These are phyloP conservation scores for Tetrapisispora arboricola DNA, from an alignment of 805 yeast genomes.

Conservation along the genomic window DNA sequence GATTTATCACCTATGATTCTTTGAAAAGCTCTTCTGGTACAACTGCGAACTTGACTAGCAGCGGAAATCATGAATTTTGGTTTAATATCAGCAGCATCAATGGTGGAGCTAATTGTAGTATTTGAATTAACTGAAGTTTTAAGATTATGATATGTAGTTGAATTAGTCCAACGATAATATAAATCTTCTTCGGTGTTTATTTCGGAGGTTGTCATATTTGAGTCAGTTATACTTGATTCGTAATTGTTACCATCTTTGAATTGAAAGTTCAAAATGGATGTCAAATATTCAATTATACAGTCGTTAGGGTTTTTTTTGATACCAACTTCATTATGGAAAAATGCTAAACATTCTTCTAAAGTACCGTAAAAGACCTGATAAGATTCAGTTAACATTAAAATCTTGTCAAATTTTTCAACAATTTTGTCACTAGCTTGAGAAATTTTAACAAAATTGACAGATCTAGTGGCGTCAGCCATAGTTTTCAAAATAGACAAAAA, in stretches of 20 bases:
- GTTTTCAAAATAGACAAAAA: slow-evolving; percentile 36
- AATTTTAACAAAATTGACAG: slow-evolving; percentile 38
- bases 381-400: slow-evolving; percentile 37
- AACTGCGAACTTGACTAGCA: slow-evolving; percentile 35
- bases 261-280: slow-evolving; percentile 42
- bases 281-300: slow-evolving; percentile 54
- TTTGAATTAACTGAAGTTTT: slow-evolving; percentile 23
- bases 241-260: slow-evolving; percentile 1
- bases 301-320: slow-evolving; percentile 45
- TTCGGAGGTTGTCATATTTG: slow-evolving; percentile 31
- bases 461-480: slow-evolving; percentile 32
- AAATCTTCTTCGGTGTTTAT: slow-evolving; percentile 31
- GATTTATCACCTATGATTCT: slow-evolving; percentile 38
- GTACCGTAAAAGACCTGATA: slow-evolving; percentile 40
- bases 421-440: slow-evolving; percentile 42
- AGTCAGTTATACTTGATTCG: slow-evolving; percentile 28
- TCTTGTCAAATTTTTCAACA: slow-evolving; percentile 40
- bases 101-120: slow-evolving; percentile 18
- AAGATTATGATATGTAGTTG: slow-evolving; percentile 20
- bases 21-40: slow-evolving; percentile 37
- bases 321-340: slow-evolving; percentile 41
- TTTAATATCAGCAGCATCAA: slow-evolving; percentile 24
- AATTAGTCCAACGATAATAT: slow-evolving; percentile 29
- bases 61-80: slow-evolving; percentile 13
- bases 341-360: slow-evolving; percentile 35